A percentile compares a stretch with the other conserved stretches of the same genome.
phyloP scores from a whole-genome alignment of 305 asterid genomes.

The Nicotiana rustica region DNA sequence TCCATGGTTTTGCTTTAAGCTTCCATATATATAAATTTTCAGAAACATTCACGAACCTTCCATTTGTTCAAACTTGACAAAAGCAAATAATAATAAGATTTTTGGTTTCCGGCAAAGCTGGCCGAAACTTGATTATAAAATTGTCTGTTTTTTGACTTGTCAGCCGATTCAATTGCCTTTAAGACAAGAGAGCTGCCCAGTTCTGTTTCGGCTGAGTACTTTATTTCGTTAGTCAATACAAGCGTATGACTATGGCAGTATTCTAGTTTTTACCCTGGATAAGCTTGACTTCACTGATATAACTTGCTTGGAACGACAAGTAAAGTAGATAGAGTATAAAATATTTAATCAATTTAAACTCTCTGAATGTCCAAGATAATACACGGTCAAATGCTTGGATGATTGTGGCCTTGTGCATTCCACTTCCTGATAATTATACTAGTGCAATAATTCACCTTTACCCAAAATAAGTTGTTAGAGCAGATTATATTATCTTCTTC shows the following conservation, averaged over 20 bases:
- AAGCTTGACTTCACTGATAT: too few relatives aligned
- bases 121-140: not conserved
- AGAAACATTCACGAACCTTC: not conserved
- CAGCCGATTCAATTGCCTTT: not conserved
- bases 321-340: too few relatives aligned
- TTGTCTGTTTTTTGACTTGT: not conserved
- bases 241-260: too few relatives aligned
- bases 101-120: not conserved
- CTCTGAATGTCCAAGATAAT: not conserved
- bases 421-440: not conserved
- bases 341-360: not conserved
- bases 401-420: not conserved
- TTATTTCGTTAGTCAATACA: too few relatives aligned
- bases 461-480: not conserved
- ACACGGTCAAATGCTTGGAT: not conserved
- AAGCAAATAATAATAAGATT: not conserved
- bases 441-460: not conserved
- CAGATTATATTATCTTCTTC: not conserved
- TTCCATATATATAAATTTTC: not conserved
- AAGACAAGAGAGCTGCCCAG: slow-evolving; percentile 12
- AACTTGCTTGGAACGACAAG: too few relatives aligned
- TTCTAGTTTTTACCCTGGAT: too few relatives aligned
- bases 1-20: not conserved
- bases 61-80: not conserved
- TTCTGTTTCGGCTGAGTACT: not conserved